Evolutionary conservation across 495 filamentous ascomycete genomes (phyloP).

Genomic region (Cercophora samala): DNA sequence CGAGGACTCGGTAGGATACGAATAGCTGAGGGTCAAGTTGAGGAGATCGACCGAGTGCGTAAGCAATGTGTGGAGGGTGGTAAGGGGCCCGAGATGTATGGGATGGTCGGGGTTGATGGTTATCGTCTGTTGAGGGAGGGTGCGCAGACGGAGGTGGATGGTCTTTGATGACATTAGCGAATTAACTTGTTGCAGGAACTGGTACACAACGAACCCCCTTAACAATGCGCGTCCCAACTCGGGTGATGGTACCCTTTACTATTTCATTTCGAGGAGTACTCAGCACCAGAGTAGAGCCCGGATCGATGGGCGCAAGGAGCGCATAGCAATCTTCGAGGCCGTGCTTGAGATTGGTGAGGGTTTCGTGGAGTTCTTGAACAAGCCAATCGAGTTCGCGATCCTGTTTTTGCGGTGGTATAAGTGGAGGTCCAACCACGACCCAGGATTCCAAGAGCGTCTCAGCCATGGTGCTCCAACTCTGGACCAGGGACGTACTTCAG

Average conservation of each 20-base stretch:
- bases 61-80: slow-evolving; percentile 68
- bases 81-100: slow-evolving; percentile 64
- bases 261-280: slow-evolving; percentile 83
- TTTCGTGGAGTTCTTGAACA: slow-evolving; percentile 70
- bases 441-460: slow-evolving; percentile 28
- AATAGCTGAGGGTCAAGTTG: slow-evolving; percentile 66
- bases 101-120: slow-evolving; percentile 51
- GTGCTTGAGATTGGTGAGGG: slow-evolving; percentile 69
- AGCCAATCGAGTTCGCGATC: slow-evolving; percentile 85
- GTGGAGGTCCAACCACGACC: slow-evolving; percentile 32
- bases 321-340: slow-evolving; percentile 86
- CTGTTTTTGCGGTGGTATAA: slow-evolving; percentile 41
- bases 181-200: neutral
- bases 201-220: slow-evolving; percentile 59
- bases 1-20: slow-evolving; percentile 40
- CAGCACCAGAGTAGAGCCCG: slow-evolving; percentile 80
- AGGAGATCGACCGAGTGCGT: slow-evolving; percentile 75
- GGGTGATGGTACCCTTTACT: slow-evolving; percentile 87
- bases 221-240: slow-evolving; percentile 70
- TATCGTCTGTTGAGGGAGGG: slow-evolving; percentile 49
- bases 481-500: slow-evolving; percentile 51
- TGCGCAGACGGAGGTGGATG: slow-evolving; percentile 49
- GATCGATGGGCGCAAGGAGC: slow-evolving; percentile 76
- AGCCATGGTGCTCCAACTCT: neutral
- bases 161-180: slow-evolving; percentile 30